Evolutionary conservation across 257 asterid species (phyloP).

Genomic region (Thymus mandschuricus): DNA sequence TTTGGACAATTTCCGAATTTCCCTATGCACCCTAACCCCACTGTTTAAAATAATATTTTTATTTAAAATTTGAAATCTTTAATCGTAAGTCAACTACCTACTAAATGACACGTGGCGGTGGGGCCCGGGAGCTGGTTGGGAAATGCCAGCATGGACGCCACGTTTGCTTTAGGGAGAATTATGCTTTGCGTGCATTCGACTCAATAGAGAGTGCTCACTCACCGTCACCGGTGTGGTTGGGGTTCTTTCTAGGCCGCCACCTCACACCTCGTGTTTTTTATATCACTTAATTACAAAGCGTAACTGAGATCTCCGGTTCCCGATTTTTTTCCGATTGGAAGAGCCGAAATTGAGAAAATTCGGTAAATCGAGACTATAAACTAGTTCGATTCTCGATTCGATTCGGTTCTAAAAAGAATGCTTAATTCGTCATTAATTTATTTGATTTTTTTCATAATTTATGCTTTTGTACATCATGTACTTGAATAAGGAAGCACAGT

Average conservation of each 20-base stretch:
- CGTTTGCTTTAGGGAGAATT: constrained; percentile 27
- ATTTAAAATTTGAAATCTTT: background rate
- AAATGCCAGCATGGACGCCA: constrained; percentile 53
- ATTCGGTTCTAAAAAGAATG: too few species aligned
- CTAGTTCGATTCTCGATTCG: too few species aligned
- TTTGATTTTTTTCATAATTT: too few species aligned
- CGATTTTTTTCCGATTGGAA: too few species aligned
- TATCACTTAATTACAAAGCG: too few species aligned
- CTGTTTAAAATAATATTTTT: background rate
- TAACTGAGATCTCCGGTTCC: too few species aligned
- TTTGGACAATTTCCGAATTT: constrained; percentile 10
- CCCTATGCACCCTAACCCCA: background rate
- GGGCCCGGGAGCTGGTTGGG: constrained; percentile 26
- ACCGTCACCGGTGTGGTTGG: background rate
- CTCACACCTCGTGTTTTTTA: background rate
- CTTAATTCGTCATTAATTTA: too few species aligned
- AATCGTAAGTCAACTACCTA: constrained; percentile 25
- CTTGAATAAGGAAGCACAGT: too few species aligned
- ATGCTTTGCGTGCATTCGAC: constrained; percentile 67
- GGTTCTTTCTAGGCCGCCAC: background rate
- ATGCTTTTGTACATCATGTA: too few species aligned
- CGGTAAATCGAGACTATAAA: too few species aligned
- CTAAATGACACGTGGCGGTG: constrained; percentile 33
- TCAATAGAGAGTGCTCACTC: constrained; percentile 30
- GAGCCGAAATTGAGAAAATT: too few species aligned